Base-by-base conservation (phyloP, 2,329 filamentous ascomycete genomes). In the Alternaria longipes region DNA sequence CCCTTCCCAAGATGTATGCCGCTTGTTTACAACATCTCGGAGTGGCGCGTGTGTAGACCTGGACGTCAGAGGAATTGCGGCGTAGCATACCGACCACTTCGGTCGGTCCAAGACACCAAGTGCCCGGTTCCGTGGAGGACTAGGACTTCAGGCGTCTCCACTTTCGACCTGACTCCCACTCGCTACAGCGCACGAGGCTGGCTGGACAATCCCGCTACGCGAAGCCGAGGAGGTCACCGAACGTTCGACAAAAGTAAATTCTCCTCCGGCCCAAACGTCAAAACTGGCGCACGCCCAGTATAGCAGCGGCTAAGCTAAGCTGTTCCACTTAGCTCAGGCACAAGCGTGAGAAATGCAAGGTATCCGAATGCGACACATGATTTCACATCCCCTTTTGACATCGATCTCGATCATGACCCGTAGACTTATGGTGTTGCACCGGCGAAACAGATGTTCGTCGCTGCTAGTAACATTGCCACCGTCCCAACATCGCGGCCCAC, bases 231-330 rank as follows among this genome's bases (percentile, higher is more conserved):
- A 24, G 41, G 24, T 20, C 42, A 54, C 18, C 56, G 46, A 50
- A 50, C n/a, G 28, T 41, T 24, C 24, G 24, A 24, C 20, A 54
- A 56, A 54, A 59, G 50, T 59, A 40, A 49, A 47, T 54, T 59
- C 50, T 59, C 50, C 56, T 55, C 51, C 26, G 50, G 50, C n/a
- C 14, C 41, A 54, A 38, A 61, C 54, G 49, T 58, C 49, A 40
- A 42, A 18, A 42, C 47, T 46, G 47, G 57, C 57, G 36, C 44
- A 12, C 40, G 28, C 57, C 53, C 45, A 60, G 45, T 40, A 56
- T 56, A 56, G 53, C 53, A 56, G 59, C 59, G 44, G 59, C 54
- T 50, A 54, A 36, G 52, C 24, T 45, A 56, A 56, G 36, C 22
- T 18, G 53, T 50, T 32, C 55, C 49, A 42, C 54, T 58, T 49